Conservation (phyloP, 768 basidiomycete species). For the Mycena venus region DNA sequence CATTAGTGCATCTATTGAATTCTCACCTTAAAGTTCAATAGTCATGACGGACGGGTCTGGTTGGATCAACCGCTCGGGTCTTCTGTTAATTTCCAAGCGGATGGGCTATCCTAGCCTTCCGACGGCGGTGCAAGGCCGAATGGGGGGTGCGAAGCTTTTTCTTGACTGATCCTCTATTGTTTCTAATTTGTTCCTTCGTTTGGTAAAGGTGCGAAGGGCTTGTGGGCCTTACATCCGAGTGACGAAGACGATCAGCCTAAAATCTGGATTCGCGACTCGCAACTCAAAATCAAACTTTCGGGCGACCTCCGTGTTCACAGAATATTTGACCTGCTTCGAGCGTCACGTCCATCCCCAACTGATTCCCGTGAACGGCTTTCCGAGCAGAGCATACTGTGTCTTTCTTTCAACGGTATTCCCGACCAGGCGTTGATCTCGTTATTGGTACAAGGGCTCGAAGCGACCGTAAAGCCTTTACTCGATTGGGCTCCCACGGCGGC, state of each 20-base stretch:
- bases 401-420: slow-evolving; percentile 71
- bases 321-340: slow-evolving; percentile 73
- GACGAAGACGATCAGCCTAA: slow-evolving; percentile 56
- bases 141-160: slow-evolving; percentile 60
- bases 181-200: background rate
- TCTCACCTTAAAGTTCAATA: background rate
- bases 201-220: slow-evolving; percentile 44
- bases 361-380: slow-evolving; percentile 55
- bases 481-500: slow-evolving; percentile 62
- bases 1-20: background rate
- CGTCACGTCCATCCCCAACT: slow-evolving; percentile 58
- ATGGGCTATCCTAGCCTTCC: slow-evolving; percentile 56
- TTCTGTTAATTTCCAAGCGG: slow-evolving; percentile 54
- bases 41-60: slow-evolving; percentile 85
- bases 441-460: slow-evolving; percentile 63
- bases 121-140: slow-evolving; percentile 70
- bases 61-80: slow-evolving; percentile 69
- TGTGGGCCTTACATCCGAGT: slow-evolving; percentile 68
- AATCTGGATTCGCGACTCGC: slow-evolving; percentile 75
- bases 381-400: slow-evolving; percentile 70
- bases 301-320: slow-evolving; percentile 59
- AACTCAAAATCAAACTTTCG: slow-evolving; percentile 68
- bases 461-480: slow-evolving; percentile 63
- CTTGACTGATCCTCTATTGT: background rate
- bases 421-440: slow-evolving; percentile 57